Percentiles rank a stretch among this genome's conserved stretches.
These are phyloP conservation scores for Austroboletus festivus DNA, from an alignment of 768 basidiomycete genomes.

Conservation along the genomic window DNA sequence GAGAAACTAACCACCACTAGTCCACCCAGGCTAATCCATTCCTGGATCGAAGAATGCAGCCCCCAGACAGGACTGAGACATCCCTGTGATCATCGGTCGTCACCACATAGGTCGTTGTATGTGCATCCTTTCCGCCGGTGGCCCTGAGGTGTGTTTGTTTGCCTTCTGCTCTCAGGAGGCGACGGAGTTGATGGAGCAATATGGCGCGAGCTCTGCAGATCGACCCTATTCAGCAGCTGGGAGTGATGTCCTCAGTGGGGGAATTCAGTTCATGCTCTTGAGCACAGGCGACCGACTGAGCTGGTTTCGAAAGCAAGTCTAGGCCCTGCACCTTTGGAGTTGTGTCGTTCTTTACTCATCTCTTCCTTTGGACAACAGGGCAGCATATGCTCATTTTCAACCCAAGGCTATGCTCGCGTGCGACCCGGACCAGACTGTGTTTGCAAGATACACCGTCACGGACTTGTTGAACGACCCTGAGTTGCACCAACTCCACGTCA, in stretches of 20 bases:
- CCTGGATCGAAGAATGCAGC: constrained; percentile 28
- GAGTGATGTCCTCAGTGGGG: constrained; percentile 54
- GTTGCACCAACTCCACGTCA: too few relatives aligned
- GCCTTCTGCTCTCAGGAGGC: constrained; percentile 39
- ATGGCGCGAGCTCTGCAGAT: constrained; percentile 50
- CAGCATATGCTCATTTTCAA: constrained; percentile 52
- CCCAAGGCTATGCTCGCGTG: constrained; percentile 46
- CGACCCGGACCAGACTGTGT: constrained; percentile 41
- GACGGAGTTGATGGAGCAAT: constrained; percentile 58
- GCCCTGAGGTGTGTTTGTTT: too few relatives aligned
- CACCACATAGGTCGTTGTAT: constrained; percentile 19
- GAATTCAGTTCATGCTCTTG: constrained; percentile 54
- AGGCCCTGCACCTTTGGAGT: too few relatives aligned
- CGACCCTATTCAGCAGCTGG: constrained; percentile 51
- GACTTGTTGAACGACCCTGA: constrained; percentile 26
- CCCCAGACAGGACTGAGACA: constrained; percentile 21
- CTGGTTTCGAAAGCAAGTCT: constrained; percentile 48
- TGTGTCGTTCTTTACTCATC: too few relatives aligned
- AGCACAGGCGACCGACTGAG: constrained; percentile 54
- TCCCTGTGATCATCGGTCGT: constrained; percentile 26
- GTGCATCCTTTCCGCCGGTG: too few relatives aligned
- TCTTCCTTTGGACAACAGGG: too few relatives aligned
- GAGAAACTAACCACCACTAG: constrained; percentile 3
- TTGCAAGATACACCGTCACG: constrained; percentile 23
- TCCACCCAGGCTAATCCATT: constrained; percentile 16